phyloP scores from a whole-genome alignment of 768 basidiomycete species.

The Mycena vulgaris region DNA sequence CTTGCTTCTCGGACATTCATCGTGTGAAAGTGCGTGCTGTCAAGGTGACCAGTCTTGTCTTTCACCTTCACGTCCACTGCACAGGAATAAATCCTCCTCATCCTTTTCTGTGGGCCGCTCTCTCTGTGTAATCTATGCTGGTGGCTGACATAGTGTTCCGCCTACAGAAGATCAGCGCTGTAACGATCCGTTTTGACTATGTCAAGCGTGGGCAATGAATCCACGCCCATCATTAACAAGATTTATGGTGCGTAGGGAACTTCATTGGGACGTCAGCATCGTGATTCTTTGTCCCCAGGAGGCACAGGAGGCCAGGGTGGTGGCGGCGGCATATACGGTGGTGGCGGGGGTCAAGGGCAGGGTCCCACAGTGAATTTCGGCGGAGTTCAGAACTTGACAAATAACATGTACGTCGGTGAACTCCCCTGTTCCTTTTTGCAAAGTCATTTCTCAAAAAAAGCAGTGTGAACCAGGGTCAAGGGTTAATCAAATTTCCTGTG shows the following conservation, averaged over 20 bases:
- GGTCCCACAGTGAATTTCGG: slow-evolving; percentile 1
- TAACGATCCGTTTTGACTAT: not conserved
- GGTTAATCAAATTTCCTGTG: too few species aligned
- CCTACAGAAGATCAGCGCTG: not conserved
- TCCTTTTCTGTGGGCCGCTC: not conserved
- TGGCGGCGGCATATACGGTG: not conserved
- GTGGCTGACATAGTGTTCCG: too few species aligned
- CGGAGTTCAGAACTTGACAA: too few species aligned
- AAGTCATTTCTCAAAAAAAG: too few species aligned
- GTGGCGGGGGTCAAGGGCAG: not conserved
- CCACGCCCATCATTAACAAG: not conserved
- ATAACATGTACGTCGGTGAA: too few species aligned
- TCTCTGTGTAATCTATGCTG: too few species aligned
- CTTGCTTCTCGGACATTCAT: slow-evolving; percentile 6
- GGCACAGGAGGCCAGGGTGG: not conserved
- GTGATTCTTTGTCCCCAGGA: not conserved
- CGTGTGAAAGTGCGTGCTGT: not conserved
- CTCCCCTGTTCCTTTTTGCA: too few species aligned
- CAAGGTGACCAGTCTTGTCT: not conserved
- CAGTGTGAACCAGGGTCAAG: too few species aligned
- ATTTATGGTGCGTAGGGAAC: not conserved
- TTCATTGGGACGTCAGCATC: not conserved
- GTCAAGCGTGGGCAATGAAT: not conserved
- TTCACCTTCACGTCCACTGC: slow-evolving; percentile 1
- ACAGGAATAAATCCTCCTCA: not conserved